Base-by-base conservation (phyloP, 2,329 filamentous ascomycete genomes). In the Beauveria brongniartii region DNA sequence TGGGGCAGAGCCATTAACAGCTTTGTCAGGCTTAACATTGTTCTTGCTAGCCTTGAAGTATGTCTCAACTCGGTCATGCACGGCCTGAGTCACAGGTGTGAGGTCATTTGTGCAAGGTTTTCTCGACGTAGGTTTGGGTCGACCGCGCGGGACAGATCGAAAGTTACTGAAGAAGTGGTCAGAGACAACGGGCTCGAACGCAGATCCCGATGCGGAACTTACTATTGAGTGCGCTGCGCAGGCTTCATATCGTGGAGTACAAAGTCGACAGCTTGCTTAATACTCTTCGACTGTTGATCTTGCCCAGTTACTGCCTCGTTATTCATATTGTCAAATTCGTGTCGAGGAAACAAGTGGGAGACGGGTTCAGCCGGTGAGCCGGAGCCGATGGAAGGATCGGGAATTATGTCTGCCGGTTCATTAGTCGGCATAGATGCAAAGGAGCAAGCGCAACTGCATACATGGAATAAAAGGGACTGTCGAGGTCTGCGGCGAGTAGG, bases 401-500 rank as follows among this genome's bases (percentile, higher is more conserved):
- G 86, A 43, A 90, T 84, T 61, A 89, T 82, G 68, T 85, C 86
- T 89, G 57, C 44, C 22, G 28, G n/a, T 37, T 20, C 5, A 12
- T 54, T 26, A 59, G 37, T 46, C n/a, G n/a, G 12, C 20, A 24
- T 5, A 47, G 22, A 22, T 7, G 16, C 34, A 30, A n/a, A 9
- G 43, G 56, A 37, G 20, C 26, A 53, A 53, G 50, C 26, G 50
- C 9, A 57, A 69, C 78, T 65, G 20, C 58, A 18, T 74, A 92
- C 90, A 86, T 66, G 89, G 83, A 71, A 89, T 84, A 72, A 93
- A 91, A 3, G 90, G 90, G 57, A 90, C 81, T 54, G 92, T 88
- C 3, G 89, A 91, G 54, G 87, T 90, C 70, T 93, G 87, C 26
- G 91, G 90, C 56, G 90, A 90, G 74, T 87, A 92, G n/a, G 89